phyloP scores from a whole-genome alignment of 352 stramenopile species.

The Pseudoperonospora humuli region DNA sequence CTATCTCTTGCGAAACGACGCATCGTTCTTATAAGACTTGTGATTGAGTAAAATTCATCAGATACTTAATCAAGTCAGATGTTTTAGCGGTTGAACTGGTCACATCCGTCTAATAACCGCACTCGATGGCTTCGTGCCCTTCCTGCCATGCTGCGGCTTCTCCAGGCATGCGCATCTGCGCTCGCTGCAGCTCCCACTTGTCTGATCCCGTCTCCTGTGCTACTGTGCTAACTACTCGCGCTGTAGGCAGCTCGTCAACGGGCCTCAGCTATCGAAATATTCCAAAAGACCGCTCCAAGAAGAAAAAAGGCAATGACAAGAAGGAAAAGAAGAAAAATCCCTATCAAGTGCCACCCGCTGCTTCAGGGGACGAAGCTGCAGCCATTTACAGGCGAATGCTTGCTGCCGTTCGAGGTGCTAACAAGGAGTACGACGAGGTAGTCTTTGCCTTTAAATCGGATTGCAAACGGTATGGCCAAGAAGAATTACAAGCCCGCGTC shows the following conservation, averaged over 20 bases:
- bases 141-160: constrained; percentile 29
- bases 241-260: constrained; percentile 11
- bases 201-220: not conserved
- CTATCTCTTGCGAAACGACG: too few species aligned
- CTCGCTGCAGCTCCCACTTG: constrained; percentile 41
- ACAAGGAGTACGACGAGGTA: constrained; percentile 64
- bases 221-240: constrained; percentile 5
- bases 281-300: constrained; percentile 14
- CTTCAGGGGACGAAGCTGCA: constrained; percentile 59
- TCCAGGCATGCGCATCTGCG: constrained; percentile 36
- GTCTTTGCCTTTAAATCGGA: constrained; percentile 68
- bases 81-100: too few species aligned
- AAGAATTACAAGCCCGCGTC: constrained; percentile 43
- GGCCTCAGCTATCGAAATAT: constrained; percentile 13
- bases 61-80: too few species aligned
- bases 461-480: constrained; percentile 71
- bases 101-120: not conserved
- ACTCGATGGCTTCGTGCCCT: constrained; percentile 25
- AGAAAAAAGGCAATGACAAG: constrained; percentile 20
- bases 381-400: constrained; percentile 79
- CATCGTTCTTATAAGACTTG: too few species aligned
- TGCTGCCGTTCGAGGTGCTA: constrained; percentile 61
- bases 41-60: too few species aligned
- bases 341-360: constrained; percentile 44
- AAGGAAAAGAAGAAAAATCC: constrained; percentile 21